These are phyloP conservation scores for Sedum album DNA, from an alignment of 164 flowering plant genomes.

Conservation along the genomic window DNA sequence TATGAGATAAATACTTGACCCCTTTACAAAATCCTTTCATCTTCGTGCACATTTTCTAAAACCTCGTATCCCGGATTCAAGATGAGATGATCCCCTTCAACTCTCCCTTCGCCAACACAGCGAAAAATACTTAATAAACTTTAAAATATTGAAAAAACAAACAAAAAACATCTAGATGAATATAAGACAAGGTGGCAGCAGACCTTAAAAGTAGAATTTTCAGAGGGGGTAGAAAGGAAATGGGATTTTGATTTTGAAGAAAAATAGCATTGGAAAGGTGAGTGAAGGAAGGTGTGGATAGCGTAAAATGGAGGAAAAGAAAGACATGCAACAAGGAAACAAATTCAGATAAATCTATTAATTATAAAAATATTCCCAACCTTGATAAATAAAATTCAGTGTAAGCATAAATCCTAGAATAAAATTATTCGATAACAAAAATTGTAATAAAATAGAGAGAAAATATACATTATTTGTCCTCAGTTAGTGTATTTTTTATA, in stretches of 20 bases:
- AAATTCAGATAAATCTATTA: too few relatives aligned
- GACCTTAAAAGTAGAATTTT: background rate
- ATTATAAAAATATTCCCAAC: too few relatives aligned
- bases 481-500: too few relatives aligned
- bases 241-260: background rate
- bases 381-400: too few relatives aligned
- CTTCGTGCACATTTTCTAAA: constrained; percentile 29
- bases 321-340: background rate
- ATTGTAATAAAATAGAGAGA: too few relatives aligned
- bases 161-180: background rate
- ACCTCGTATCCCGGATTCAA: too few relatives aligned
- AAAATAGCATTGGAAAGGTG: background rate
- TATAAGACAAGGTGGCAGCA: background rate
- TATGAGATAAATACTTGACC: constrained; percentile 57
- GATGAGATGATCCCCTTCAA: background rate
- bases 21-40: constrained; percentile 73
- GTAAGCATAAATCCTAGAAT: too few relatives aligned
- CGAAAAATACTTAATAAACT: too few relatives aligned
- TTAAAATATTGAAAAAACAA: too few relatives aligned
- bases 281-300: background rate
- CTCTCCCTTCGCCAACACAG: background rate
- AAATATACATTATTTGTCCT: too few relatives aligned
- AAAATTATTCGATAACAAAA: too few relatives aligned
- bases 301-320: background rate
- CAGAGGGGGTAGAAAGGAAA: background rate